Percentiles rank a stretch among this genome's conserved stretches.
Conservation (phyloP, 2,329 filamentous ascomycete genomes). For the Plenodomus lindquistii region DNA sequence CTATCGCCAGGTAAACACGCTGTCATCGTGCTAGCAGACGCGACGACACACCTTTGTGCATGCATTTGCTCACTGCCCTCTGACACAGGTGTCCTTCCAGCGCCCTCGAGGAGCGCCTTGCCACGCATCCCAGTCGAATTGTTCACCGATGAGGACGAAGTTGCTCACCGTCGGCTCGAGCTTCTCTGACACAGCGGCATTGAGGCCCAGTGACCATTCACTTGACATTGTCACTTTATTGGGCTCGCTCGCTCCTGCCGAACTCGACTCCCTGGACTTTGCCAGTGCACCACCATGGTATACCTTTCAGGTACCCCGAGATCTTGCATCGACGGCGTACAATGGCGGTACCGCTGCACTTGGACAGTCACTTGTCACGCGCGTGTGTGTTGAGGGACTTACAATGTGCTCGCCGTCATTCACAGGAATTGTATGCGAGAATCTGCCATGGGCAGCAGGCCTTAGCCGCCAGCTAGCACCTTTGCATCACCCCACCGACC, state of each 20-base stretch:
- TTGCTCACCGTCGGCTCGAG: background rate
- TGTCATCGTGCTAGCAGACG: constrained; percentile 5
- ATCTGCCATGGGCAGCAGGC: background rate
- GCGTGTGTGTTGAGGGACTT: background rate
- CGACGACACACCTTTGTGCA: background rate
- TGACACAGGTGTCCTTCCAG: background rate
- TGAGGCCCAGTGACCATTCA: background rate
- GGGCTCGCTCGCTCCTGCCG: background rate
- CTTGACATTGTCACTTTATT: background rate
- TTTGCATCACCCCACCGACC: background rate
- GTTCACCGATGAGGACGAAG: background rate
- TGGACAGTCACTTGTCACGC: background rate
- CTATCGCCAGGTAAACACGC: background rate
- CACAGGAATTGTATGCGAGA: background rate
- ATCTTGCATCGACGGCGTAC: background rate
- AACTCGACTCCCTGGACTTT: background rate
- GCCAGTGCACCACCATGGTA: background rate
- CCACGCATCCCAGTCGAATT: background rate
- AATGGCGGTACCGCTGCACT: background rate
- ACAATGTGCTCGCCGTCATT: background rate
- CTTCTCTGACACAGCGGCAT: background rate
- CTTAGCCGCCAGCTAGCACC: background rate
- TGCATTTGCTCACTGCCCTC: background rate
- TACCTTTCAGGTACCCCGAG: background rate
- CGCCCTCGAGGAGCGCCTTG: background rate